Evolutionary conservation across 1,284 basidiomycete species (phyloP).

Genomic region (Pseudomicrostroma phylloplanum): DNA sequence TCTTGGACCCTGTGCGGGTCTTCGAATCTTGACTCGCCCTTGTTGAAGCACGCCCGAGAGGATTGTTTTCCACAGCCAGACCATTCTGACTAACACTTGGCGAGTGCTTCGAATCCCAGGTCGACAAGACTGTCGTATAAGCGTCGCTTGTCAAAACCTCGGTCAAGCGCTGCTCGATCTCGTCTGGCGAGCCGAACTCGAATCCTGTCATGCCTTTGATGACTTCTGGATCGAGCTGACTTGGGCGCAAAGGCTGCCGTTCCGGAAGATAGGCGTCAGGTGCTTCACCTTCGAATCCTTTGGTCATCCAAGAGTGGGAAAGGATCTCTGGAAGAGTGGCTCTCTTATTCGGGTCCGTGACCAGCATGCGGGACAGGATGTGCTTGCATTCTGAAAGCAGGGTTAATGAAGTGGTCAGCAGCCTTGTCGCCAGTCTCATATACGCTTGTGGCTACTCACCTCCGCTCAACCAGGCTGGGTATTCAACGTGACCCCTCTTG

Average conservation of each 20-base stretch:
- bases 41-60: conserved; percentile 12
- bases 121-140: conserved; percentile 67
- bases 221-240: conserved; percentile 78
- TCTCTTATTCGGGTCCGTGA: conserved; percentile 80
- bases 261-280: conserved; percentile 72
- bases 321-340: conserved; percentile 83
- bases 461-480: conserved; percentile 90
- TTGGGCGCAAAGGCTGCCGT: conserved; percentile 76
- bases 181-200: conserved; percentile 83
- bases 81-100: conserved; percentile 19
- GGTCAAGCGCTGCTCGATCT: conserved; percentile 70
- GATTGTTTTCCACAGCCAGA: neutral
- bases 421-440: neutral
- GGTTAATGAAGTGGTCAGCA: conserved; percentile 41
- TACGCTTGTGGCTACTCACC: conserved; percentile 56
- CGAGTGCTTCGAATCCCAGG: conserved; percentile 63
- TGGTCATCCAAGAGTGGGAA: conserved; percentile 86
- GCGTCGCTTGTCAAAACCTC: conserved; percentile 71
- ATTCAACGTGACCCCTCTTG: conserved; percentile 92
- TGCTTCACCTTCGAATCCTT: conserved; percentile 73
- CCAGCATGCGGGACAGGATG: conserved; percentile 86
- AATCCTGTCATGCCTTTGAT: conserved; percentile 91
- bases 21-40: conserved; percentile 20
- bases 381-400: conserved; percentile 72
- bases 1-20: conserved; percentile 48